Percentiles rank a stretch among this genome's conserved stretches.
Conservation (phyloP, 345 rosid genomes). For the Populus davidiana region DNA sequence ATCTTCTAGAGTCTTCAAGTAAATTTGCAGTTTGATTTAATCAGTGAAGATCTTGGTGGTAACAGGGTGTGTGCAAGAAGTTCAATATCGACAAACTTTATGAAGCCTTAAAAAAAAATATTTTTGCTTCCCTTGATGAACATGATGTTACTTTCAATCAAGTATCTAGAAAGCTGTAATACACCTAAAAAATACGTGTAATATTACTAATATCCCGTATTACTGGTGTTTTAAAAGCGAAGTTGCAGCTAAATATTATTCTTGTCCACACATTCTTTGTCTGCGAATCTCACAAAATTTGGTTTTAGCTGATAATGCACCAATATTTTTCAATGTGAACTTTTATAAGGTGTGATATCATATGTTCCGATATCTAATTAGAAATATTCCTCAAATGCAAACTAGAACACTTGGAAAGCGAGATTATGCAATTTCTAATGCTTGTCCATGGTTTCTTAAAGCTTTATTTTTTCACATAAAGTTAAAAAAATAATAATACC, state of each 20-base stretch:
- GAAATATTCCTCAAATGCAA: background rate
- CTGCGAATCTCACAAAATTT: background rate
- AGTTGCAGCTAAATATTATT: background rate
- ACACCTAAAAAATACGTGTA: background rate
- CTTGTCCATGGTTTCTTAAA: background rate
- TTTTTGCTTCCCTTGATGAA: background rate
- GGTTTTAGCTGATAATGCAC: background rate
- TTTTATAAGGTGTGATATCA: background rate
- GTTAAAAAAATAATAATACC: background rate
- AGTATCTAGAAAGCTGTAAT: background rate
- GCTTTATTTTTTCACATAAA: background rate
- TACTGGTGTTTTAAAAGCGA: background rate
- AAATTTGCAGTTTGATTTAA: too few species aligned
- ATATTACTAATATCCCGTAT: too few species aligned
- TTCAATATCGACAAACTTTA: background rate
- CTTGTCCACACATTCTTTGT: background rate
- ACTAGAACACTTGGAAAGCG: background rate
- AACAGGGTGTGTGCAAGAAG: background rate
- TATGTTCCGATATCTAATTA: background rate
- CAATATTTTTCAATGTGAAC: background rate
- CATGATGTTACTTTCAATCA: background rate
- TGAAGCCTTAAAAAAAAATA: background rate
- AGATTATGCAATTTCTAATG: background rate
- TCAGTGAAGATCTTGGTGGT: too few species aligned
- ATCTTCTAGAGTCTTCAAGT: too few species aligned